Evolutionary conservation across 2,329 filamentous ascomycete species (phyloP).

Genomic region (Claviceps fusiformis): DNA sequence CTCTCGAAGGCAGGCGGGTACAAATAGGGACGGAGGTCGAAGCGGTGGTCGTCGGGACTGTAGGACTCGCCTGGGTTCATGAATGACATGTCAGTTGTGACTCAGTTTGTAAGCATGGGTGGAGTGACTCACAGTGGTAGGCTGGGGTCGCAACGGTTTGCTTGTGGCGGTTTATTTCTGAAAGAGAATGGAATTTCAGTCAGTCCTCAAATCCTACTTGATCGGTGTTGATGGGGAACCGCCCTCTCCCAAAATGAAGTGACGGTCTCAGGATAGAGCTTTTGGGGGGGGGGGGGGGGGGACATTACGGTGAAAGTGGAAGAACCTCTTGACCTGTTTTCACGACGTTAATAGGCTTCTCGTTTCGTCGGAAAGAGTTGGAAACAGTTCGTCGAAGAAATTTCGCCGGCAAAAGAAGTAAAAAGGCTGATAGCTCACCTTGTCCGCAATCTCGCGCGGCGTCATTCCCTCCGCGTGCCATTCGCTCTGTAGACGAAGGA

Average conservation of each 20-base stretch:
- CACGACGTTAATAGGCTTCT: neutral
- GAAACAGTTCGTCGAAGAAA: too few relatives aligned
- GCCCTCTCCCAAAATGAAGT: neutral
- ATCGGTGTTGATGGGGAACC: neutral
- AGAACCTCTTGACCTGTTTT: constrained; percentile 1
- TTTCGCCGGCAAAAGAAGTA: too few relatives aligned
- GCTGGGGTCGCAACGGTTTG: neutral
- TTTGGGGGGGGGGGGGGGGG: too few relatives aligned
- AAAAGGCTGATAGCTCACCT: constrained; percentile 8
- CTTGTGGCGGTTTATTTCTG: constrained; percentile 6
- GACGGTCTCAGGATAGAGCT: too few relatives aligned
- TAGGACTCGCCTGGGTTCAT: neutral
- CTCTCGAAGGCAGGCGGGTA: constrained; percentile 20
- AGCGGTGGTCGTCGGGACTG: constrained; percentile 3
- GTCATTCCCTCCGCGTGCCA: constrained; percentile 16
- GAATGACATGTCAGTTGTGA: neutral
- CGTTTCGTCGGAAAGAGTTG: neutral
- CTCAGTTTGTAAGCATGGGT: neutral
- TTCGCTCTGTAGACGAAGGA: constrained; percentile 24
- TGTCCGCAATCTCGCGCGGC: constrained; percentile 16
- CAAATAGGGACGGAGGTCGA: constrained; percentile 11
- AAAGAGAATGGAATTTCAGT: neutral
- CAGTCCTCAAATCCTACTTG: neutral
- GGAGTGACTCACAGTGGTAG: neutral
- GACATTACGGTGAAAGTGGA: neutral